Conservation (phyloP, 2,329 filamentous ascomycete species). For the Fusarium denticulatum region DNA sequence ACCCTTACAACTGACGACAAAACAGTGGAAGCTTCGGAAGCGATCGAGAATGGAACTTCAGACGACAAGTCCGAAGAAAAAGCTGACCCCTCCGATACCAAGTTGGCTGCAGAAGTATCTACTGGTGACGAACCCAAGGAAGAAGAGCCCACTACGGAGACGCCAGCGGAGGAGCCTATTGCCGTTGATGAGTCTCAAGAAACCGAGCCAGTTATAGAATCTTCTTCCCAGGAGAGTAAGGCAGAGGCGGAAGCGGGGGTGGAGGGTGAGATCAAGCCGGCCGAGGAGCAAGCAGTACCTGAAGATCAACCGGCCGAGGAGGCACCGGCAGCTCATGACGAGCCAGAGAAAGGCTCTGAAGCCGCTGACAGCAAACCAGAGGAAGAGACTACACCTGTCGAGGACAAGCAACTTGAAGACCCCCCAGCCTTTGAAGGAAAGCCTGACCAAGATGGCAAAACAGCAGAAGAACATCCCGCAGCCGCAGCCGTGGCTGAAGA, state of each 20-base stretch:
- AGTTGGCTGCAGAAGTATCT: not conserved
- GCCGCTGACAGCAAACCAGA: conserved; percentile 22
- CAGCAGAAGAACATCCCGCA: conserved; percentile 13
- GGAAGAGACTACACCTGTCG: conserved; percentile 19
- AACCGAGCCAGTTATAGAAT: not conserved
- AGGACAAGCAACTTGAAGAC: conserved; percentile 24
- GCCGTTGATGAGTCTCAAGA: not conserved
- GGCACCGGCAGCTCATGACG: conserved; percentile 3
- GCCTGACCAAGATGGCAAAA: conserved; percentile 20
- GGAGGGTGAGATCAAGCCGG: not conserved
- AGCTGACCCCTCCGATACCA: not conserved
- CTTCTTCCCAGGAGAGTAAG: not conserved
- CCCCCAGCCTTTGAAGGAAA: conserved; percentile 12
- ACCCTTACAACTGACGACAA: not conserved
- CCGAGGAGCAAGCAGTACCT: not conserved
- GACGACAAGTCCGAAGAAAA: not conserved
- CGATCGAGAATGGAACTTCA: not conserved
- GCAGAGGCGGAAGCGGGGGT: not conserved
- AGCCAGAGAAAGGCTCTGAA: conserved; percentile 20
- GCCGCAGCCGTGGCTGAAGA: conserved; percentile 7
- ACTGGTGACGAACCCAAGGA: not conserved
- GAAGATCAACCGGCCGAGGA: conserved; percentile 6
- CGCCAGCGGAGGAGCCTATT: not conserved
- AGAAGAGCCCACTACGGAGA: not conserved
- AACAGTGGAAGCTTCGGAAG: not conserved